These are phyloP conservation scores for Tetraselmis striata DNA, from an alignment of 139 green algal species.

Conservation along the genomic window DNA sequence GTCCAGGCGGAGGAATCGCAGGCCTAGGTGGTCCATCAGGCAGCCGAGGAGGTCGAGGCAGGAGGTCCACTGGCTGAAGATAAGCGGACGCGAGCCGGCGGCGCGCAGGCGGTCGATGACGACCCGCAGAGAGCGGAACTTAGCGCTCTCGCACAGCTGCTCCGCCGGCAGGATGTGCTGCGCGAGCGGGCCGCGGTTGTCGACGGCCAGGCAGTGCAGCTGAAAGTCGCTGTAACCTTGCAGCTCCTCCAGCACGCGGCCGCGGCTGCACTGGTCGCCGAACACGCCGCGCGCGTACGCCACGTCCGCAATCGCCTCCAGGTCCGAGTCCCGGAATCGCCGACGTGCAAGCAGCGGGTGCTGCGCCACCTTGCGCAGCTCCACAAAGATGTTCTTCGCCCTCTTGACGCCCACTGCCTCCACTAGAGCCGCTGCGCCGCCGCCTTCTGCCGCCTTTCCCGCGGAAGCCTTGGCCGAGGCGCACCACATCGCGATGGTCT, in stretches of 20 bases:
- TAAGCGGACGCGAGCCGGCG: constrained; percentile 61
- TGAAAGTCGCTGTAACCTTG: constrained; percentile 66
- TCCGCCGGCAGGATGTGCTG: background rate
- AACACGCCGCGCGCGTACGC: constrained; percentile 43
- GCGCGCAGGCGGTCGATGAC: constrained; percentile 33
- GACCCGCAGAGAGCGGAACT: background rate
- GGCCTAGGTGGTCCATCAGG: constrained; percentile 53
- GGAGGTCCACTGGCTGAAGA: constrained; percentile 87
- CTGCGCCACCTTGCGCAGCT: constrained; percentile 90
- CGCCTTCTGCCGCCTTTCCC: constrained; percentile 14
- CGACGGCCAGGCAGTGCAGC: constrained; percentile 62
- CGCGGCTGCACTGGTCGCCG: constrained; percentile 45
- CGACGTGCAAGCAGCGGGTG: constrained; percentile 85
- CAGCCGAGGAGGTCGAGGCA: constrained; percentile 89
- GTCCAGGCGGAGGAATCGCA: constrained; percentile 76
- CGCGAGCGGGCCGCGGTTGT: constrained; percentile 15
- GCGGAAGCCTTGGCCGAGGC: constrained; percentile 24
- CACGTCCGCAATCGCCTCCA: constrained; percentile 57
- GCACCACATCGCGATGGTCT: constrained; percentile 36
- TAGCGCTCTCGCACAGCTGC: background rate
- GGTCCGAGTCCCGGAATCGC: constrained; percentile 51
- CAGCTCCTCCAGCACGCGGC: constrained; percentile 55
- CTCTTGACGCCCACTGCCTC: constrained; percentile 45
- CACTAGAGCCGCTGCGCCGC: constrained; percentile 15
- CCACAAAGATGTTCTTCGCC: constrained; percentile 83